Percentiles rank a stretch among this genome's conserved stretches.
These are phyloP conservation scores for Penicillium lividum DNA, from an alignment of 495 filamentous ascomycete species.

Conservation along the genomic window DNA sequence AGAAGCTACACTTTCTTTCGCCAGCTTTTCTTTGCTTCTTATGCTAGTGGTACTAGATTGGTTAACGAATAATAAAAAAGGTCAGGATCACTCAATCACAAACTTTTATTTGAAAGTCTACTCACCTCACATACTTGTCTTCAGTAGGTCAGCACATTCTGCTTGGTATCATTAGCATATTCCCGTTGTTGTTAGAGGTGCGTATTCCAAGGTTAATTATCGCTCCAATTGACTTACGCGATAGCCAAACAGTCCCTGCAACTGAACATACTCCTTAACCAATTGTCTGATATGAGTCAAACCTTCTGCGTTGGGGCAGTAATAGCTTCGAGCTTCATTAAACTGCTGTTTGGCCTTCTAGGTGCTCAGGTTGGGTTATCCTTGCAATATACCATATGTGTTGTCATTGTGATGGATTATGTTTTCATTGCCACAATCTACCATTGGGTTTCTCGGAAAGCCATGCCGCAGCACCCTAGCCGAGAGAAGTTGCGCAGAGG, in stretches of 20 bases:
- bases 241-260: neutral
- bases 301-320: neutral
- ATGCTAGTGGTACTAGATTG: no score
- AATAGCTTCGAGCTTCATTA: neutral
- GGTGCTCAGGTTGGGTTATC: neutral
- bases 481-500: neutral
- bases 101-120: no score
- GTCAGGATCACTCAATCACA: no score
- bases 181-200: neutral
- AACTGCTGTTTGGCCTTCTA: neutral
- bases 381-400: neutral
- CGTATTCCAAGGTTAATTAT: neutral
- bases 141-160: neutral
- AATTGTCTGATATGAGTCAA: neutral
- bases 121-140: no score
- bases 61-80: no score
- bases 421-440: neutral
- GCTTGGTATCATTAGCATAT: neutral
- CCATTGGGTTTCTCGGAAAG: neutral
- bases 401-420: slow-evolving; percentile 2
- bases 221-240: neutral
- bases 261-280: neutral
- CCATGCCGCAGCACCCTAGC: neutral
- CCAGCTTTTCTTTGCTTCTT: no score
- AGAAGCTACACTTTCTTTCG: no score